Evolutionary conservation across 2,329 filamentous ascomycete genomes (phyloP).

Genomic region (Endoconidiophora polonica): DNA sequence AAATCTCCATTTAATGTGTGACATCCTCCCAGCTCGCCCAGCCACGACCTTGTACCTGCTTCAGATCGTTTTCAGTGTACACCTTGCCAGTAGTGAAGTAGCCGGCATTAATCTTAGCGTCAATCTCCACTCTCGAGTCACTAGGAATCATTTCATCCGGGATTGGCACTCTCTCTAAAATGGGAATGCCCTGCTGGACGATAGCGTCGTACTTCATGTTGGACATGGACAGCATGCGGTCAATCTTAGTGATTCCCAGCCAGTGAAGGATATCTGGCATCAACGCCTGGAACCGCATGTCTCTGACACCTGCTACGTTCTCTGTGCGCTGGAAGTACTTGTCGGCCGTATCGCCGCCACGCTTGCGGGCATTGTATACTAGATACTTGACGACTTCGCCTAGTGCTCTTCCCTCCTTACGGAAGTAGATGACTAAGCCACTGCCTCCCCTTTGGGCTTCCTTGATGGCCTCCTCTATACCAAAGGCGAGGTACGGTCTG

Average conservation of each 20-base stretch:
- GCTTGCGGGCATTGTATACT: constrained; percentile 66
- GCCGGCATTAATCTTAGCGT: constrained; percentile 87
- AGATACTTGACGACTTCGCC: constrained; percentile 91
- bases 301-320: constrained; percentile 92
- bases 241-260: constrained; percentile 97
- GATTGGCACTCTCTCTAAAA: constrained; percentile 12
- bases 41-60: constrained; percentile 70
- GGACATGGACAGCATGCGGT: constrained; percentile 88
- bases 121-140: constrained; percentile 94
- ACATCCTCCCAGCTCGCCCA: constrained; percentile 48
- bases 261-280: constrained; percentile 98
- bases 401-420: constrained; percentile 86
- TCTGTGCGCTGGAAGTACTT: constrained; percentile 97
- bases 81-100: constrained; percentile 79
- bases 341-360: constrained; percentile 61
- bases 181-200: constrained; percentile 47
- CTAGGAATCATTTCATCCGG: constrained; percentile 60
- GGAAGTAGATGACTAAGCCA: constrained; percentile 95
- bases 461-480: constrained; percentile 93
- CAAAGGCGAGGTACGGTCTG: constrained; percentile 86
- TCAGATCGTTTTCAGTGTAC: constrained; percentile 73
- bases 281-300: constrained; percentile 92
- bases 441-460: constrained; percentile 88
- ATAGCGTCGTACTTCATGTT: constrained; percentile 88
- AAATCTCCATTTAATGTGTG: constrained; percentile 5